Evolutionary conservation across 495 filamentous ascomycete species (phyloP), one percentile per base, ranked within the genome.

Genomic region (Hapsidospora chrysogenum): DNA sequence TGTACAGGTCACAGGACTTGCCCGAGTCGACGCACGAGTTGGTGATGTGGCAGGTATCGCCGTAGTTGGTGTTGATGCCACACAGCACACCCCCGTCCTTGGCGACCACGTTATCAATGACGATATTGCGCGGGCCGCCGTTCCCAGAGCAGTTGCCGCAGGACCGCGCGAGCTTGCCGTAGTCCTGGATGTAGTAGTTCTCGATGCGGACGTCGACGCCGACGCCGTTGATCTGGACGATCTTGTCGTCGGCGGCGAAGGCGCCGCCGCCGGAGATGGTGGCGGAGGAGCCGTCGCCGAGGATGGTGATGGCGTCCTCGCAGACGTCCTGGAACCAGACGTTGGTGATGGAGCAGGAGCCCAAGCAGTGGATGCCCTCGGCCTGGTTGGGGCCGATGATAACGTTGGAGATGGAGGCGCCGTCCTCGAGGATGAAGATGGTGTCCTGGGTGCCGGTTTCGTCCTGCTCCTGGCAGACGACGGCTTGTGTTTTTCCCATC

Each of bases 211-310:
- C 57, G 23, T 26, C 6, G 7, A 63, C 67, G 23, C 68, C 70
- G 15, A 51, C 44, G 14, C 61, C 64, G 53, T 74, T 74, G 56
- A 68, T 61, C 50, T 74, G 70, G 43, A 74, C 54, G 36, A 74
- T 57, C 52, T 74, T 74, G 49, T 75, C 69, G 1, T 57, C 54
- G 17, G 70, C 70, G 20, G 49, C 52, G 9, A 58, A 54, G 4
- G 68, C 68, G 31, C 70, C 70, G 22, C 70, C 69, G 21, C 66
- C 68, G 28, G 51, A 60, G 41, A 71, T 61, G 36, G 43, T 44
- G 39, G 44, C 41, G 34, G 23, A 39, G 34, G 23, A 39, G 18
- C 15, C 43, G 27, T 23, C 20, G 17, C 30, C 40, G 13, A 19
- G 17, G 17, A 36, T 18, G 4, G 37, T 34, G 31, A 26, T 26